Conservation (phyloP, 2,329 filamentous ascomycete genomes). For the Botrytis byssoidea region DNA sequence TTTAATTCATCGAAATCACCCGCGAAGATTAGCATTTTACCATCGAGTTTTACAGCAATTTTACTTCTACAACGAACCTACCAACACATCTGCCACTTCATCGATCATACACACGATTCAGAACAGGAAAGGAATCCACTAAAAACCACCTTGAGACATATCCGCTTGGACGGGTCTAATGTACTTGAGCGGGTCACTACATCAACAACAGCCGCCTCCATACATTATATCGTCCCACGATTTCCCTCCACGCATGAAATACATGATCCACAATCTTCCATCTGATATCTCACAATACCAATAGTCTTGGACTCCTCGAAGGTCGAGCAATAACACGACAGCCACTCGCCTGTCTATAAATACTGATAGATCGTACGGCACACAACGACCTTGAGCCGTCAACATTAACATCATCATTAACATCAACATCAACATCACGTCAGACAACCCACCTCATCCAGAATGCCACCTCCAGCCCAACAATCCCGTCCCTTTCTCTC, state of each 20-base stretch:
- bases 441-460: background rate
- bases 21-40: background rate
- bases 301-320: background rate
- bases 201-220: background rate
- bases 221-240: background rate
- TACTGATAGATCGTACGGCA: background rate
- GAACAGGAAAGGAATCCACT: background rate
- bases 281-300: background rate
- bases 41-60: background rate
- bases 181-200: conserved; percentile 4
- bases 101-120: background rate
- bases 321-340: background rate
- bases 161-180: background rate
- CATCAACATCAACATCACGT: background rate
- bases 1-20: background rate
- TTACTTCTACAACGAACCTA: background rate
- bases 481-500: conserved; percentile 37
- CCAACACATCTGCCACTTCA: conserved; percentile 16
- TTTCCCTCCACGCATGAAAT: conserved; percentile 1
- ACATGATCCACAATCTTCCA: conserved; percentile 1
- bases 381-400: background rate
- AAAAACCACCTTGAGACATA: background rate
- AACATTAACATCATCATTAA: background rate
- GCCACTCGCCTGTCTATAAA: background rate
- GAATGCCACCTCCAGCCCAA: conserved; percentile 34